These are phyloP conservation scores for Eucalyptus pauciflora DNA, from an alignment of 345 rosid genomes.

Conservation along the genomic window DNA sequence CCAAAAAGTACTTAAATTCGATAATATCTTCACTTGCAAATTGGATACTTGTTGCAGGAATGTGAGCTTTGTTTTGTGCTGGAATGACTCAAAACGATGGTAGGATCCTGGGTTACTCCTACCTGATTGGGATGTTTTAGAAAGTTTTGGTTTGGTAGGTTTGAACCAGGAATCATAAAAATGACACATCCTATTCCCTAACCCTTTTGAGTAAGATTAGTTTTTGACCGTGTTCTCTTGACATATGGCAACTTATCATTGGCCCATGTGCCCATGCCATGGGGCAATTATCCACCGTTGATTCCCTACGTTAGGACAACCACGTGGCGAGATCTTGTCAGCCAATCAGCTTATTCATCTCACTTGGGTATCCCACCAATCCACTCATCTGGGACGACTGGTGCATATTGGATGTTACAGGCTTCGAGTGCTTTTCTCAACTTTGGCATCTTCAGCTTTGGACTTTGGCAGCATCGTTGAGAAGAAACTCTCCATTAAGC, in stretches of 20 bases:
- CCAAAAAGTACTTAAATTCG: neutral
- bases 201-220: neutral
- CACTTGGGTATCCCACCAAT: neutral
- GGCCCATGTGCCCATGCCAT: neutral
- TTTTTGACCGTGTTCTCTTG: rapidly evolving
- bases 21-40: too few species aligned
- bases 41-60: neutral
- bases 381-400: neutral
- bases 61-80: neutral
- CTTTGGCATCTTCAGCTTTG: neutral
- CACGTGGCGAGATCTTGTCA: neutral
- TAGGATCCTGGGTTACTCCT: rapidly evolving
- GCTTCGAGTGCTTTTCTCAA: neutral
- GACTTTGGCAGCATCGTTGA: neutral
- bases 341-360: neutral
- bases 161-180: neutral
- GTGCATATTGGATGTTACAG: neutral
- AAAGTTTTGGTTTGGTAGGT: neutral
- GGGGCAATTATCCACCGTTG: neutral
- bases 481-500: neutral
- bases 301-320: neutral
- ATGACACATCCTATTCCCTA: neutral
- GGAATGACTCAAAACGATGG: neutral
- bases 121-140: neutral
- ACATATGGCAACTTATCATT: neutral